A percentile compares a stretch with the other conserved stretches of the same genome.
These are phyloP conservation scores for Chlorella sp. DNA, from an alignment of 139 green algal species.

Conservation along the genomic window DNA sequence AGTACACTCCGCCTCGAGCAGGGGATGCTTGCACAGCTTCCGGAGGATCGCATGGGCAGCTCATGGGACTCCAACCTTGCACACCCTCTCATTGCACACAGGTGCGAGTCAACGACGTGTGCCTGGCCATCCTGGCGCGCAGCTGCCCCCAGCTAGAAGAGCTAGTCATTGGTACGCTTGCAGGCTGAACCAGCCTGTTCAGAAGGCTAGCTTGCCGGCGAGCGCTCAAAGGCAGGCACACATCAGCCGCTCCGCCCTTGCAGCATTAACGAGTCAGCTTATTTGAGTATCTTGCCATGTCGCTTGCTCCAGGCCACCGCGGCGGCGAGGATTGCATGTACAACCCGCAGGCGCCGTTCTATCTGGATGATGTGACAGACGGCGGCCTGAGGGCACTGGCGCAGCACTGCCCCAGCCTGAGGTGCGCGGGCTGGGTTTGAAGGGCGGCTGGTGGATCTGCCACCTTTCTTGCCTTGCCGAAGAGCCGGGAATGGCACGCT, in stretches of 20 bases:
- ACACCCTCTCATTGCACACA: background rate
- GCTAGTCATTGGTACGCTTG: conserved; percentile 24
- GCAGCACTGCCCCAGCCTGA: background rate
- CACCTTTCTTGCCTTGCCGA: background rate
- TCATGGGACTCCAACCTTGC: no score
- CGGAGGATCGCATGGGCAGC: no score
- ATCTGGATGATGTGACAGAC: conserved; percentile 32
- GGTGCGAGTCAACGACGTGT: conserved; percentile 26
- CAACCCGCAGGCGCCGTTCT: conserved; percentile 25
- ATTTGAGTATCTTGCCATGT: no score
- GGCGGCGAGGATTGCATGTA: conserved; percentile 36
- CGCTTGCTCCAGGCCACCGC: conserved; percentile 4
- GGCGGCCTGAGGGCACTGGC: conserved; percentile 16
- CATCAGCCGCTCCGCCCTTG: no score
- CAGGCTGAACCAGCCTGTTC: no score
- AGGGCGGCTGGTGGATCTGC: background rate
- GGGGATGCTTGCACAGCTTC: no score
- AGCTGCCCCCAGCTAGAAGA: conserved; percentile 41
- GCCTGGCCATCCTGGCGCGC: conserved; percentile 27
- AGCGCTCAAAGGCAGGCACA: no score
- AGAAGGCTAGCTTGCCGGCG: no score
- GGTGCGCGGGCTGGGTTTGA: no score
- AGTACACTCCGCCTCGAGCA: no score
- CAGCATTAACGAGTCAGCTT: no score
- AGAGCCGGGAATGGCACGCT: background rate